These are phyloP conservation scores for Kluyveromyces nonfermentans DNA, from an alignment of 805 yeast species.

Conservation along the genomic window DNA sequence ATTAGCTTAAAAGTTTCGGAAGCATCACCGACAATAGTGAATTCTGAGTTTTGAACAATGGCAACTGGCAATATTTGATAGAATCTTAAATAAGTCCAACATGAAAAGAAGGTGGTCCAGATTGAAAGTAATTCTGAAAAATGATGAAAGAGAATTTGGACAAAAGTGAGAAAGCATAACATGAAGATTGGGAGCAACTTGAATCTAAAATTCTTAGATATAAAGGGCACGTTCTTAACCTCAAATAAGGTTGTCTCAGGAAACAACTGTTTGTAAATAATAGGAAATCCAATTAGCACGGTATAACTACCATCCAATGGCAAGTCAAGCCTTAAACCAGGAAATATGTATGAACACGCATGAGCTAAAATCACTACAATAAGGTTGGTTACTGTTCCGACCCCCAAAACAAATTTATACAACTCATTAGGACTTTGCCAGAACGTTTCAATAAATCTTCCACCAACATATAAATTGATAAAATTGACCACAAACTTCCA, in stretches of 20 bases:
- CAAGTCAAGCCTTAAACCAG: conserved; percentile 30
- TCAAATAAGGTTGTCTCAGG: conserved; percentile 48
- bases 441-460: conserved; percentile 53
- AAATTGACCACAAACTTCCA: conserved; percentile 39
- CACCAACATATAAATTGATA: conserved; percentile 45
- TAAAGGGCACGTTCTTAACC: conserved; percentile 36
- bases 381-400: conserved; percentile 49
- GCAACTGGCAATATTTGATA: conserved; percentile 51
- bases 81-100: conserved; percentile 76
- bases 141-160: conserved; percentile 29
- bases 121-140: conserved; percentile 47
- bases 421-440: conserved; percentile 51
- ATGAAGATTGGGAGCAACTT: conserved; percentile 52
- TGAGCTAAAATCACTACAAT: conserved; percentile 27
- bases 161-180: conserved; percentile 22
- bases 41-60: conserved; percentile 20
- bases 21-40: conserved; percentile 59
- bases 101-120: conserved; percentile 47
- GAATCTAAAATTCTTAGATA: conserved; percentile 40
- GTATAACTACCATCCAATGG: conserved; percentile 48
- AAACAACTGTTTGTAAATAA: conserved; percentile 56
- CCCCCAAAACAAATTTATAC: conserved; percentile 36
- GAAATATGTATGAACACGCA: conserved; percentile 17
- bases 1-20: conserved; percentile 79
- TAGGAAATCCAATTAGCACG: conserved; percentile 47